A percentile compares a stretch with the other conserved stretches of the same genome.
Conservation (phyloP, 225 moss, liverwort and hornwort genomes). For the Asterella californica region DNA sequence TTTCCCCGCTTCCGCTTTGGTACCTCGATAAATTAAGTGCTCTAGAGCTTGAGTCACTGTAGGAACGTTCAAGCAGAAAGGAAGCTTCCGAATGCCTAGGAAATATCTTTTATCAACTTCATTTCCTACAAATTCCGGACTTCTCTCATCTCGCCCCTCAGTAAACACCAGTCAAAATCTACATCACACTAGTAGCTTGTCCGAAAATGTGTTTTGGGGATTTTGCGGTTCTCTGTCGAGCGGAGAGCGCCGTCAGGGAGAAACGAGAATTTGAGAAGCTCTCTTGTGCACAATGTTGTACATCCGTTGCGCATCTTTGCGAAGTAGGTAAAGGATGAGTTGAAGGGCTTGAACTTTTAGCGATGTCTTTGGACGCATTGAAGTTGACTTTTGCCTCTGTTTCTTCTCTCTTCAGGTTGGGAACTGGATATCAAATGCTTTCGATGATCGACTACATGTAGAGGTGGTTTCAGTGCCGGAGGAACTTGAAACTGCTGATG, state of each 20-base stretch:
- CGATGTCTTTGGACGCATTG: background rate
- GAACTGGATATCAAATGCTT: conserved; percentile 81
- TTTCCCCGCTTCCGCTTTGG: background rate
- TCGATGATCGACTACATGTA: conserved; percentile 72
- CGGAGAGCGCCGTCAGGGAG: background rate
- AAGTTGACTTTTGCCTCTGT: background rate
- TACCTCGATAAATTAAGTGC: background rate
- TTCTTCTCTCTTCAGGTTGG: conserved; percentile 51
- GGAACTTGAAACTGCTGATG: conserved; percentile 83
- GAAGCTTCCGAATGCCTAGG: too few relatives aligned
- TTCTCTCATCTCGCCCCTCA: too few relatives aligned
- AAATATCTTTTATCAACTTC: too few relatives aligned
- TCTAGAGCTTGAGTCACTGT: background rate
- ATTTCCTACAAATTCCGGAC: too few relatives aligned
- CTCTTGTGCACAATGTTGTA: background rate
- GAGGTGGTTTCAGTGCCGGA: conserved; percentile 86
- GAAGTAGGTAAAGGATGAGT: background rate
- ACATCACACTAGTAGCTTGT: too few relatives aligned
- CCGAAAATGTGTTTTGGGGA: too few relatives aligned
- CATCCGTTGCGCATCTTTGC: background rate
- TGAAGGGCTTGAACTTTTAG: background rate
- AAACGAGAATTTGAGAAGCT: background rate
- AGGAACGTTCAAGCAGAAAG: too few relatives aligned
- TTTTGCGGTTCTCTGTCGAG: background rate
- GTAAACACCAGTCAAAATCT: too few relatives aligned